Percentiles rank a stretch among this genome's conserved stretches.
These are phyloP conservation scores for Pseudogymnoascus sp. DNA, from an alignment of 2,329 filamentous ascomycete species.

Conservation along the genomic window DNA sequence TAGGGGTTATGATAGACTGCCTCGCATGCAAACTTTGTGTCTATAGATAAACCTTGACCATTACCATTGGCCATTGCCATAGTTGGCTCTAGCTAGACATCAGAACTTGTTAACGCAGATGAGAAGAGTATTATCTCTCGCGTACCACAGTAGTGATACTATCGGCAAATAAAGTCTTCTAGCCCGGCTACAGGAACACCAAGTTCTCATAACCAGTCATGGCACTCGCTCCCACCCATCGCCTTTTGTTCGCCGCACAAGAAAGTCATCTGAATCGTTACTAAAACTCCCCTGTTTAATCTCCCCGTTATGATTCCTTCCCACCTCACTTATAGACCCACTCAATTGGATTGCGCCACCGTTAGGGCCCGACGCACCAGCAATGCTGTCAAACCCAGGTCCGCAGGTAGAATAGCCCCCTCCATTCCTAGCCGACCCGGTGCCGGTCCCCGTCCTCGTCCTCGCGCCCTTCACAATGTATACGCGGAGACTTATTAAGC, in stretches of 20 bases:
- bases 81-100: too few relatives aligned
- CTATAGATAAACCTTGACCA: too few relatives aligned
- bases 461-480: neutral
- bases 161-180: too few relatives aligned
- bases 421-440: neutral
- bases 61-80: too few relatives aligned
- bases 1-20: too few relatives aligned
- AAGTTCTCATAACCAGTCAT: neutral
- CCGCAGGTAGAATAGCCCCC: neutral
- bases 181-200: neutral
- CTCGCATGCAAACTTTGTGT: too few relatives aligned
- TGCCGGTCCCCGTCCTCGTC: neutral
- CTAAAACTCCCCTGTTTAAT: neutral
- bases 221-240: neutral
- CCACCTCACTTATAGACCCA: neutral
- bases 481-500: neutral
- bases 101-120: too few relatives aligned
- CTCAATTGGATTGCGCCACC: neutral
- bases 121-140: too few relatives aligned
- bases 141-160: too few relatives aligned
- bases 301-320: neutral
- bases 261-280: neutral
- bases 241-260: neutral
- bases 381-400: neutral
- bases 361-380: neutral